phyloP scores from a whole-genome alignment of 331 rosid species.

The Quercus tomentella region DNA sequence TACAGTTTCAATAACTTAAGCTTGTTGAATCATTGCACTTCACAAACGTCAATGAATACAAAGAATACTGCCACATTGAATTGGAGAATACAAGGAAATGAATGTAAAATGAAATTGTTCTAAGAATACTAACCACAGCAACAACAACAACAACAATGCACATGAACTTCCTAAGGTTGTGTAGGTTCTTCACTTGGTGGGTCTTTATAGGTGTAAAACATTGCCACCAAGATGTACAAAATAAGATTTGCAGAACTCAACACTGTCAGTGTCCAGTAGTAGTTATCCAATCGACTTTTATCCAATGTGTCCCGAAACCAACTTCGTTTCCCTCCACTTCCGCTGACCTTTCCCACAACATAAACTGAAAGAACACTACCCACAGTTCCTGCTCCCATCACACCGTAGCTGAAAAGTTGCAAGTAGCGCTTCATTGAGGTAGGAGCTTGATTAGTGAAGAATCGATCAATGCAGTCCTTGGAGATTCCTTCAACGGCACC shows the following conservation, averaged over 20 bases:
- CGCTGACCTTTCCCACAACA: not conserved
- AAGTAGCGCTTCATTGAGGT: not conserved
- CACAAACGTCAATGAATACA: too few relatives aligned
- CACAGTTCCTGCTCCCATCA: slow-evolving; percentile 7
- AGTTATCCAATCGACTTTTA: slow-evolving; percentile 18
- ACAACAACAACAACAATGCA: too few relatives aligned
- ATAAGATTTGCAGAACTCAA: not conserved
- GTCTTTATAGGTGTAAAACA: not conserved
- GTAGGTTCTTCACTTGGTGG: too few relatives aligned
- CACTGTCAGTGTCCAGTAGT: slow-evolving; percentile 19
- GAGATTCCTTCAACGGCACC: slow-evolving; percentile 9
- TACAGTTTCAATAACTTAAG: too few relatives aligned
- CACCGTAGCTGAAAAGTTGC: not conserved
- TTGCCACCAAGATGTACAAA: not conserved
- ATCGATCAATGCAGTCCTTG: not conserved
- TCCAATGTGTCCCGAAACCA: slow-evolving; percentile 21
- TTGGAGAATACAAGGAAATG: too few relatives aligned
- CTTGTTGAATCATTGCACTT: too few relatives aligned
- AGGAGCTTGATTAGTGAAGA: not conserved
- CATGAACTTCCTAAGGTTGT: too few relatives aligned
- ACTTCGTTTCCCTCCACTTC: not conserved
- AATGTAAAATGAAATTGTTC: too few relatives aligned
- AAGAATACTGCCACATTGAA: too few relatives aligned
- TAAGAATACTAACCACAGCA: too few relatives aligned
- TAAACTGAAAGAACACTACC: not conserved